Evolutionary conservation across 164 flowering plant species (phyloP).

Genomic region (Echeveria elegans): DNA sequence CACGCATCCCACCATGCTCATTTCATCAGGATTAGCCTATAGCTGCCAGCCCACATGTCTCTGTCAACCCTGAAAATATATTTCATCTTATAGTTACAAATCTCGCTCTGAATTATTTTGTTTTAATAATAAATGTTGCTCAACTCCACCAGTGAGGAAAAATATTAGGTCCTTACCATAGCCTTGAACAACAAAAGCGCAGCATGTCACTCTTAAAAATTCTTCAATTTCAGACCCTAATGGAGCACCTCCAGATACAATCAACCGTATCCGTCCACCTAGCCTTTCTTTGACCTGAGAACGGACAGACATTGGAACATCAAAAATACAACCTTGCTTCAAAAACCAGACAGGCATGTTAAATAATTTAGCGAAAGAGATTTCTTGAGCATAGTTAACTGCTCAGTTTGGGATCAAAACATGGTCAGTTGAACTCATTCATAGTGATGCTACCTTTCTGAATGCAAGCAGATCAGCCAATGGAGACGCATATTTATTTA

Average conservation of each 20-base stretch:
- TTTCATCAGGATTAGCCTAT: constrained; percentile 63
- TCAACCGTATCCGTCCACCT: constrained; percentile 66
- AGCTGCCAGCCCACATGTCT: constrained; percentile 79
- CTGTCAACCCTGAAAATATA: constrained; percentile 66
- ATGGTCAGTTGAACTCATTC: no score
- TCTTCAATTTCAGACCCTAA: constrained; percentile 71
- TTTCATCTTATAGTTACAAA: neutral
- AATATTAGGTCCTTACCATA: constrained; percentile 85
- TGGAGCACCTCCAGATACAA: constrained; percentile 90
- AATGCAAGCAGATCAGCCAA: constrained; percentile 85
- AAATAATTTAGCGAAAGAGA: neutral
- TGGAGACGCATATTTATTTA: constrained; percentile 70
- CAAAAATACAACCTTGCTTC: neutral
- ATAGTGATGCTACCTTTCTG: constrained; percentile 52
- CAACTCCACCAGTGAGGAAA: no score
- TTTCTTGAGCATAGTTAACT: no score
- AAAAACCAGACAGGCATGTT: neutral
- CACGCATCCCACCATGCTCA: constrained; percentile 78
- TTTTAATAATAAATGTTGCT: no score
- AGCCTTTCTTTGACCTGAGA: constrained; percentile 72
- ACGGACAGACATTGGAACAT: no score
- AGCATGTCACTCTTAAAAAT: constrained; percentile 63
- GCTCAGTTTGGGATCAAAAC: no score
- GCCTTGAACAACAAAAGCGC: constrained; percentile 70
- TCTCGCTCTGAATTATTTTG: no score